Percentiles rank a stretch among this genome's conserved stretches.
Evolutionary conservation across 805 yeast species (phyloP).

Genomic region (Suhomyces faveliae): DNA sequence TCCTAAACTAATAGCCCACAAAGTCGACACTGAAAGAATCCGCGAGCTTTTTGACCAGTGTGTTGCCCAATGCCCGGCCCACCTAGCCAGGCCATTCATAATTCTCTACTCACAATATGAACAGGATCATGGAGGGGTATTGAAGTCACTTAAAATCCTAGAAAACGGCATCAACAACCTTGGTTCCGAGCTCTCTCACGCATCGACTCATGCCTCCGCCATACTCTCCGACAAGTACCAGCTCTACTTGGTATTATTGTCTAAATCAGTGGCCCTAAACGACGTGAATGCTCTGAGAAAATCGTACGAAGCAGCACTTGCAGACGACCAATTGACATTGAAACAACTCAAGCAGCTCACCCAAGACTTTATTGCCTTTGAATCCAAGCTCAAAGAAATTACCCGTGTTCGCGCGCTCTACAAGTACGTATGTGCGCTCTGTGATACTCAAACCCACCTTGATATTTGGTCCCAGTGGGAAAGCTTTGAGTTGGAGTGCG

Average conservation of each 20-base stretch:
- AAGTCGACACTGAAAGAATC: constrained; percentile 28
- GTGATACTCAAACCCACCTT: constrained; percentile 16
- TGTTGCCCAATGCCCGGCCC: constrained; percentile 45
- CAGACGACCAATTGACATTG: constrained; percentile 43
- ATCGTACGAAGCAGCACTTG: constrained; percentile 44
- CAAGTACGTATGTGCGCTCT: constrained; percentile 33
- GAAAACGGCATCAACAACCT: constrained; percentile 13
- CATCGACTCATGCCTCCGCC: not conserved
- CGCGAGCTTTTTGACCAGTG: constrained; percentile 77
- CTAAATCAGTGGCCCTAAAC: not conserved
- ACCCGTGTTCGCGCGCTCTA: constrained; percentile 63
- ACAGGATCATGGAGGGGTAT: constrained; percentile 48
- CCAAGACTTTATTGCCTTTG: constrained; percentile 56
- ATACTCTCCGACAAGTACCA: constrained; percentile 21
- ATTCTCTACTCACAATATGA: constrained; percentile 64
- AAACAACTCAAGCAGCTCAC: constrained; percentile 43
- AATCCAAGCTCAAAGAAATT: constrained; percentile 50
- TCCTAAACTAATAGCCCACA: constrained; percentile 40
- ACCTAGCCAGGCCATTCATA: constrained; percentile 48
- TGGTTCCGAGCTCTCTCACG: not conserved
- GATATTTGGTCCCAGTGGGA: constrained; percentile 68
- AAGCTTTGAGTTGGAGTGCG: constrained; percentile 67
- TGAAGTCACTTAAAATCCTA: constrained; percentile 40
- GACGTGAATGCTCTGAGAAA: constrained; percentile 25
- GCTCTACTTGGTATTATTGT: constrained; percentile 16